Base-by-base conservation (phyloP, 2,329 filamentous ascomycete species). In the Phialemonium atrogriseum region DNA sequence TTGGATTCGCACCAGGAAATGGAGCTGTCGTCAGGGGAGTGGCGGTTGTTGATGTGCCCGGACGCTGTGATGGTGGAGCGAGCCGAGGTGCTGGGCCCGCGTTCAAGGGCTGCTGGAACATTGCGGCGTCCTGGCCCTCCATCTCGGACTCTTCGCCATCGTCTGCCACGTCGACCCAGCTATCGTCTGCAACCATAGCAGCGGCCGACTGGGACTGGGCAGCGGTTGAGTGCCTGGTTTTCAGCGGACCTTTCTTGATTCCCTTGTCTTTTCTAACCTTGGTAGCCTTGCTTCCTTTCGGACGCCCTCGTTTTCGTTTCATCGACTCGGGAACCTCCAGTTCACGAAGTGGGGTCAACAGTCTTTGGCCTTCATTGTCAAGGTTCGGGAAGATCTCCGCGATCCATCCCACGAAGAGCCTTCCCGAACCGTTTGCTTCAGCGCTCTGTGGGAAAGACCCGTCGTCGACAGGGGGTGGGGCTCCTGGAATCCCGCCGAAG, bases 391-490 rank as follows among this genome's bases (percentile, higher is more conserved):
- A 80, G 33, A 80, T 75, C 45, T 80, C 75, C 10, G 71, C 59
- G 26, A 79, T 54, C 74, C 75, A 80, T 13, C 70, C 68, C 18
- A 80, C 62, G 36, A 80, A 73, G 9, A 73, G 54, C 13, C 65
- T 63, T 2, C 75, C 76, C 2, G 66, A 56, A 4, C 75, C 74
- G 46, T 77, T 77, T 10, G 61, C 61, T 27, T 65, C 60, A 8
- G 62, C 65, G 41, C 75, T 79, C 16, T 62, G 56, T 2, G 75
- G 74, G 32, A 78, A 79, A 3, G 52, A 55, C 11, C 58, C 62
- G 40, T 68, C 62, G 40, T 68, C 59, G 17, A 62, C 51, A 0
- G 64, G 60, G n/a, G 68, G 63, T 7, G 68, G 67, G 5, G 65
- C 67, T 17, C 66, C 68, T 22, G 73, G 70, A 27, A 72, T 64